Evolutionary conservation across 2,329 filamentous ascomycete genomes (phyloP).

Genomic region (Beauveria scarabaeidicola): DNA sequence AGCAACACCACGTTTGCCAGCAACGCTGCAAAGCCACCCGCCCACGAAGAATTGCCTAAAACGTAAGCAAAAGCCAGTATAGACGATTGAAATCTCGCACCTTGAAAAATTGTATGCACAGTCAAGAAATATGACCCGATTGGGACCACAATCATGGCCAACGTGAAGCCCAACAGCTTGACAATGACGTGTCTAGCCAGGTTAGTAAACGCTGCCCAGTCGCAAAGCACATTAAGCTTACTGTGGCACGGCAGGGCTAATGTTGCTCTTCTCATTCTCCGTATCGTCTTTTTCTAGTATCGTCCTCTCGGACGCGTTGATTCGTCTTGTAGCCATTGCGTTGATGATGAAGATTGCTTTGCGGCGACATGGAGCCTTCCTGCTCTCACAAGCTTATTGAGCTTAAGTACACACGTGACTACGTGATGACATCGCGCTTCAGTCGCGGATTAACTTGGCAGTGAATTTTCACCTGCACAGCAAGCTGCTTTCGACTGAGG

Average conservation of each 20-base stretch:
- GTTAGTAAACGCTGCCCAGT: conserved; percentile 9
- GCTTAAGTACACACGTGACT: conserved; percentile 18
- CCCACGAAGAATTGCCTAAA: conserved; percentile 78
- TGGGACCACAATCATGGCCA: conserved; percentile 82
- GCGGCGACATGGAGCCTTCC: neutral
- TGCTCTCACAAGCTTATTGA: neutral
- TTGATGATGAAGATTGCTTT: conserved; percentile 11
- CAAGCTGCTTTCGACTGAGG: neutral
- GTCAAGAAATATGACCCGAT: conserved; percentile 85
- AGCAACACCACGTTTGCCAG: conserved; percentile 88
- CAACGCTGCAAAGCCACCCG: conserved; percentile 75
- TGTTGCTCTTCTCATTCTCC: conserved; percentile 54
- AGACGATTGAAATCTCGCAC: conserved; percentile 35
- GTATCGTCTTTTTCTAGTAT: conserved; percentile 52
- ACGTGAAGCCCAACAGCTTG: conserved; percentile 83
- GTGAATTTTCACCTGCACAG: conserved; percentile 10
- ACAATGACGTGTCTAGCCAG: conserved; percentile 64
- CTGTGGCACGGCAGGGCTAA: conserved; percentile 75
- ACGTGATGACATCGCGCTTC: conserved; percentile 14
- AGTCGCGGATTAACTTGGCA: conserved; percentile 4
- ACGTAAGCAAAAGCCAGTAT: conserved; percentile 7
- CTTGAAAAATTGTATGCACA: conserved; percentile 66
- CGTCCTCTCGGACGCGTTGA: conserved; percentile 56
- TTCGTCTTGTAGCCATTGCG: conserved; percentile 63
- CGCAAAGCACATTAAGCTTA: conserved; percentile 27